These are phyloP conservation scores for Phytophthora litchii DNA, from an alignment of 352 stramenopile genomes.

Conservation along the genomic window DNA sequence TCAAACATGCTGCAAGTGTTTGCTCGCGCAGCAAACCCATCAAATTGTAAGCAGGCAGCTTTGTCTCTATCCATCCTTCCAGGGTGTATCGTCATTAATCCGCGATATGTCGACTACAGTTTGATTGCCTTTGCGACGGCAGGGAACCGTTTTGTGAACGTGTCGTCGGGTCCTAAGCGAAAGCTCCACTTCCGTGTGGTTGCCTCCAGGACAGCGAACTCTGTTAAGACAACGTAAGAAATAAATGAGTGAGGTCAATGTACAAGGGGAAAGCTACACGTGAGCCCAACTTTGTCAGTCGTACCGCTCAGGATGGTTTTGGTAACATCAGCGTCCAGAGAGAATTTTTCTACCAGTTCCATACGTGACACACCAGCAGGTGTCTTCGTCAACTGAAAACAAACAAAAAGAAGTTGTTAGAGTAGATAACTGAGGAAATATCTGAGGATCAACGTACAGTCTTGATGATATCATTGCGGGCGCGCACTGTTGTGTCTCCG, in stretches of 20 bases:
- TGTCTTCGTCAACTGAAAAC: constrained; percentile 39
- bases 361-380: constrained; percentile 47
- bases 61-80: constrained; percentile 28
- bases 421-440: not conserved
- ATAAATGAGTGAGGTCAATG: constrained; percentile 9
- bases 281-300: not conserved
- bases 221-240: constrained; percentile 19
- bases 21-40: constrained; percentile 5
- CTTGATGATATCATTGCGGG: constrained; percentile 58
- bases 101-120: constrained; percentile 31
- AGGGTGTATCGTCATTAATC: not conserved
- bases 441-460: constrained; percentile 37
- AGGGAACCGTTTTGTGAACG: constrained; percentile 58
- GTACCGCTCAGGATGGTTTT: constrained; percentile 60
- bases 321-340: constrained; percentile 40
- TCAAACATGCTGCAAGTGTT: constrained; percentile 8
- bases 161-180: constrained; percentile 51
- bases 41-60: constrained; percentile 1
- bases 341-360: constrained; percentile 51
- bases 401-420: constrained; percentile 6
- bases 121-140: constrained; percentile 54
- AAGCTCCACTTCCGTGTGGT: constrained; percentile 59
- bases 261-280: not conserved
- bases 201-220: constrained; percentile 53
- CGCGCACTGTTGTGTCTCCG: constrained; percentile 33